These are phyloP conservation scores for Sclerotinia minor DNA, from an alignment of 2,329 filamentous ascomycete species.

Conservation along the genomic window DNA sequence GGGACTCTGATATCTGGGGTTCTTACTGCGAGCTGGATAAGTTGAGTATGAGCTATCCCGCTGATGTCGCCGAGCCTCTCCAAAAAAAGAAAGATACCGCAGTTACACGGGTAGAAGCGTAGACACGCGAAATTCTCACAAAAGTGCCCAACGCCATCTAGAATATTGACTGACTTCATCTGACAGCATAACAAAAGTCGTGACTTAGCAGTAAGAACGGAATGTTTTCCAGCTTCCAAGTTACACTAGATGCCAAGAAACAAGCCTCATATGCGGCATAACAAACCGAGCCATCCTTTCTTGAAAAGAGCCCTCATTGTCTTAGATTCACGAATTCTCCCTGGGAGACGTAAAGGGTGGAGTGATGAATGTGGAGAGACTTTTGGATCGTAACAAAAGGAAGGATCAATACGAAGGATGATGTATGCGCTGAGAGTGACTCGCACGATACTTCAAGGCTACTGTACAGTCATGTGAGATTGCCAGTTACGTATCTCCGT, in stretches of 20 bases:
- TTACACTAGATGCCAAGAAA: conserved; percentile 6
- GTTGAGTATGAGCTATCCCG: background rate
- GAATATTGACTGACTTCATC: conserved; percentile 5
- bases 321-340: background rate
- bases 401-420: conserved; percentile 23
- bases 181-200: background rate
- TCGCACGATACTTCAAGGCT: conserved; percentile 16
- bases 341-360: conserved; percentile 3
- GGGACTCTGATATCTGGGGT: background rate
- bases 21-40: background rate
- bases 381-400: background rate
- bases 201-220: conserved; percentile 3
- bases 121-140: conserved; percentile 9
- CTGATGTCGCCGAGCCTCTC: conserved; percentile 15
- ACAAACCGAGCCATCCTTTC: background rate
- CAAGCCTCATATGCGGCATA: conserved; percentile 10
- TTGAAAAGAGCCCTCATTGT: background rate
- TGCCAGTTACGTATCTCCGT: background rate
- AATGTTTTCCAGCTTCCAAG: conserved; percentile 17
- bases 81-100: conserved; percentile 24
- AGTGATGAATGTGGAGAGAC: conserved; percentile 11
- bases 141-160: background rate
- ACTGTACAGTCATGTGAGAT: conserved; percentile 10
- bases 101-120: conserved; percentile 16
- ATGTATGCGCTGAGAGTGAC: conserved; percentile 16